Evolutionary conservation across 2,329 filamentous ascomycete species (phyloP), one percentile per base, ranked within the genome.

Genomic region (Colletotrichum graminicola): DNA sequence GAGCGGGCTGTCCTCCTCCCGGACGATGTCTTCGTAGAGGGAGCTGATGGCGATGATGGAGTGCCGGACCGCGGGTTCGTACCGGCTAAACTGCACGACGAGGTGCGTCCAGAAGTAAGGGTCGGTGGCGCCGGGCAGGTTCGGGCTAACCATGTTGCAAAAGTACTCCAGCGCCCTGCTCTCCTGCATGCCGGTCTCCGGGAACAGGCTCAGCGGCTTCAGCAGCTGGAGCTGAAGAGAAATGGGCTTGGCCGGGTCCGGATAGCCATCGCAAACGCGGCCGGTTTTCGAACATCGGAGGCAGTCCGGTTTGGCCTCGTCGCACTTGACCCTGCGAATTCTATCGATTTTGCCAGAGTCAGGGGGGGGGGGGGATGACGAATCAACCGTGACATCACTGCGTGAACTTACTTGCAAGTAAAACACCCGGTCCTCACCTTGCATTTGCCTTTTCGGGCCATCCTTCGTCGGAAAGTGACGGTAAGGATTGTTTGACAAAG

Each of bases 241-340:
- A 57, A 76, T 72, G 6, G 78, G 76, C 29, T 80, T 74, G 18
- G 77, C 73, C 14, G 78, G 76, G 36, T n/a, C 51, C 11, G 41
- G 23, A 70, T 90, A 89, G 71, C 88, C 88, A 75, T 89, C 87
- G 75, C 88, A 90, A 74, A 82, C 84, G 62, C 88, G 83, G n/a
- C 87, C 87, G 3, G 87, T 89, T 67, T 83, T 85, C 32, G 83
- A 82, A 75, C 88, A 90, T 70, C 85, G 84, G 47, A 82, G 77
- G 74, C 88, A 90, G 49, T 77, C 79, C 0, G 87, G 87, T 66
- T 86, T 88, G 18, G 78, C 79, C 77, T 89, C 87, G 72, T 88
- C 87, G 76, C 87, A 89, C 77, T 89, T 89, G 56, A 89, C 84
- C 67, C 86, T 86, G 62, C 87, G 85, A 52, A 86, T 82, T 77